Evolutionary conservation across 139 green algal species (phyloP), one percentile per base, ranked within the genome.

Genomic region (Chlamydomonas incerta): DNA sequence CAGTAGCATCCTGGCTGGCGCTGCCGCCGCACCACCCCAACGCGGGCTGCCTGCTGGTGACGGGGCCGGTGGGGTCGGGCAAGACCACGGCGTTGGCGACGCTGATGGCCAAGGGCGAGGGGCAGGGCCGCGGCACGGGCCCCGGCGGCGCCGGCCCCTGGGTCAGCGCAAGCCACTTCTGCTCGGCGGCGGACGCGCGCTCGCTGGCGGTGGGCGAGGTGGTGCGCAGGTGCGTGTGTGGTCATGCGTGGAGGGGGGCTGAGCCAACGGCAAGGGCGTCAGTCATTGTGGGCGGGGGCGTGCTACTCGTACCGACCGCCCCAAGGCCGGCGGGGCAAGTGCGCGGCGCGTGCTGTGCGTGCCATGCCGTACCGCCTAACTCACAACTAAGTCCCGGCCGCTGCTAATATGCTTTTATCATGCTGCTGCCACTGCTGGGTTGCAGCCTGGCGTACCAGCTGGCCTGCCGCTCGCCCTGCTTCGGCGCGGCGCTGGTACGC

Each of bases 71-170:
- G n/a, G 77, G 63, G 1, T 31, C 63, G 5, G 77, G 77, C 46
- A 83, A 83, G 63, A 67, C 63, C 63, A 83, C 77, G 3, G 77
- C 77, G 5, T 31, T 83, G 77, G 77, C 77, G 29, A 17, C 41
- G 3, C 41, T 74, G 31, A 14, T 72, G 15, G 46, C 75, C 20
- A 11, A 23, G 20, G 41, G 41, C 41, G 41, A 50, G 41, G 41
- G 41, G 5, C 41, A 50, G 41, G 13, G 23, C 34, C 57, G 34
- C n/a, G 14, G 63, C 63, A 14, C 62, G 11, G 62, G 62, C 18
- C 26, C 17, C 62, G 26, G 26, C 34, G 31, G 2, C 35, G 9
- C 33, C 47, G 63, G 60, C 63, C 77, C 77, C 35, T 28, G 62
- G 63, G 63, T 66, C 41, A 18, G 50, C 46, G 77, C 77, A 29